These are phyloP conservation scores for Neonectria faginata DNA, from an alignment of 2,329 filamentous ascomycete genomes.

Conservation along the genomic window DNA sequence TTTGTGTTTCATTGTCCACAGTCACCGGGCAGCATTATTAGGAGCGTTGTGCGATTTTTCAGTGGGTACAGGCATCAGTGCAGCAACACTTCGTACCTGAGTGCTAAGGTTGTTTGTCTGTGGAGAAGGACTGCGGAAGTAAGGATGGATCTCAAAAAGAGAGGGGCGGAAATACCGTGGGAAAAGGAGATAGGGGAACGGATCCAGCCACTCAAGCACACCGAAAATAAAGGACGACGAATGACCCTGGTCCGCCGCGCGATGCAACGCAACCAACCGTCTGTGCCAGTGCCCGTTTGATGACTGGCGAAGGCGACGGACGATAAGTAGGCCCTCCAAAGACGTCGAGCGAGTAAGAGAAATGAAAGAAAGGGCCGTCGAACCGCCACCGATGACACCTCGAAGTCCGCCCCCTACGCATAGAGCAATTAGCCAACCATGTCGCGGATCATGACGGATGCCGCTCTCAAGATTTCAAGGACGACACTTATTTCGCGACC, in stretches of 20 bases:
- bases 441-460: background rate
- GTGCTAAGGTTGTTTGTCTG: background rate
- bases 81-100: background rate
- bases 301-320: background rate
- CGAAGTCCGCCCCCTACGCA: background rate
- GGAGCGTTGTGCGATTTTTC: constrained; percentile 18
- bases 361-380: background rate
- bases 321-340: background rate
- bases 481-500: background rate
- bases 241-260: background rate
- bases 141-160: background rate
- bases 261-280: constrained; percentile 7
- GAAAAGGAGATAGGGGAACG: constrained; percentile 13
- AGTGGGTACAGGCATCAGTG: background rate
- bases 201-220: background rate
- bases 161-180: constrained; percentile 9
- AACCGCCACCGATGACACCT: background rate
- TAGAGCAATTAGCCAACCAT: background rate
- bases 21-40: background rate
- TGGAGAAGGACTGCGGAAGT: constrained; percentile 1
- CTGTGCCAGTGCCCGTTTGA: background rate
- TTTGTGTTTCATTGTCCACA: background rate
- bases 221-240: background rate
- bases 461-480: background rate
- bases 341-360: background rate